A percentile compares a stretch with the other conserved stretches of the same genome.
Conservation (phyloP, 2,329 filamentous ascomycete species). For the Xylariaceae sp. region DNA sequence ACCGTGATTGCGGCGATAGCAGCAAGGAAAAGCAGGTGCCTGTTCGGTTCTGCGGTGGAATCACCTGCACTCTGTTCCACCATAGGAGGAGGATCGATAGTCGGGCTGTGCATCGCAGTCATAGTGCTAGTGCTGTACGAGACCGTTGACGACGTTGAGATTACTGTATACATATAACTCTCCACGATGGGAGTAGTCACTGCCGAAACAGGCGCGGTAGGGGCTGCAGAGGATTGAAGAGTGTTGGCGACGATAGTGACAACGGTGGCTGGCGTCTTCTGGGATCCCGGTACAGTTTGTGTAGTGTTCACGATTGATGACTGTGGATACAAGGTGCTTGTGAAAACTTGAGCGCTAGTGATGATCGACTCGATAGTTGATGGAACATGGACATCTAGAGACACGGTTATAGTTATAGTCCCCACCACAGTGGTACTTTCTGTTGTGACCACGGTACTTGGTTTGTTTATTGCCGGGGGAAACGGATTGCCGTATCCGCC, state of each 20-base stretch:
- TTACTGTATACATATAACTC: conserved; percentile 16
- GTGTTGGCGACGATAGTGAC: not conserved
- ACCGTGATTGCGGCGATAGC: not conserved
- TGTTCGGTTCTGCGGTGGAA: not conserved
- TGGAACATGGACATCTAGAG: conserved; percentile 4
- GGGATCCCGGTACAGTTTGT: conserved; percentile 6
- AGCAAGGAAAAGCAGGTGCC: not conserved
- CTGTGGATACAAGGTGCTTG: conserved; percentile 7
- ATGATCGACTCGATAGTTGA: conserved; percentile 5
- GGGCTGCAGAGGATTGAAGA: not conserved
- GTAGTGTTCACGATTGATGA: conserved; percentile 9
- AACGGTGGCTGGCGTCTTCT: conserved; percentile 1
- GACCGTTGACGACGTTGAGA: conserved; percentile 4
- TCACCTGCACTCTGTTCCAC: conserved; percentile 6
- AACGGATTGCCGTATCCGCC: conserved; percentile 19
- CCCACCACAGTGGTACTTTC: not conserved
- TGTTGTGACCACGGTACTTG: not conserved
- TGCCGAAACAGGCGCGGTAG: not conserved
- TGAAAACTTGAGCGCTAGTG: conserved; percentile 5
- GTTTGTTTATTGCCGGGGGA: conserved; percentile 2
- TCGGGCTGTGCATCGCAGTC: conserved; percentile 8
- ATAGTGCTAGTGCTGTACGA: conserved; percentile 9
- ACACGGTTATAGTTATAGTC: conserved; percentile 14
- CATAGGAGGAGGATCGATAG: conserved; percentile 4
- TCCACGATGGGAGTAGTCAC: conserved; percentile 2